Percentiles rank a stretch among this genome's conserved stretches.
Evolutionary conservation across 805 yeast genomes (phyloP).

Genomic region (Ogataea nonfermentans): DNA sequence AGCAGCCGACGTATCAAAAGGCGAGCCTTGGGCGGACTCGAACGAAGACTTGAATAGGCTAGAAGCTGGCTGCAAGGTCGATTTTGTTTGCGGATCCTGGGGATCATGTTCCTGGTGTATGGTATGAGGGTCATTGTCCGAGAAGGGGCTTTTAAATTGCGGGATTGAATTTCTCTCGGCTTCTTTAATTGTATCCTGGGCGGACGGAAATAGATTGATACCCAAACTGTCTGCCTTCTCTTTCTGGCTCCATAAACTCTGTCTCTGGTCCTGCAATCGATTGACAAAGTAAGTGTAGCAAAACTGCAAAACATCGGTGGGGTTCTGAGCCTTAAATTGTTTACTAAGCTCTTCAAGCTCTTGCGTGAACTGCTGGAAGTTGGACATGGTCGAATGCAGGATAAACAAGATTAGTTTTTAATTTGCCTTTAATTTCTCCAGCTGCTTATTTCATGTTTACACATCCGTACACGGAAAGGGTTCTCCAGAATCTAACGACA

Average conservation of each 20-base stretch:
- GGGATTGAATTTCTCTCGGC: constrained; percentile 31
- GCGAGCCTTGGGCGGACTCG: constrained; percentile 26
- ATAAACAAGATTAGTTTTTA: constrained; percentile 1
- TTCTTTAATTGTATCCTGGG: constrained; percentile 19
- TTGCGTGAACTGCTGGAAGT: constrained; percentile 24
- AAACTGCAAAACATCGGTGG: constrained; percentile 69
- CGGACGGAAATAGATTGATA: constrained; percentile 33
- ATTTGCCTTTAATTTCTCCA: constrained; percentile 9
- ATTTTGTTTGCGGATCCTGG: constrained; percentile 21
- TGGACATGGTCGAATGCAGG: constrained; percentile 18
- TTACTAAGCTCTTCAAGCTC: constrained; percentile 65
- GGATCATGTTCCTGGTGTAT: constrained; percentile 35
- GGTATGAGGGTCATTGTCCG: constrained; percentile 63
- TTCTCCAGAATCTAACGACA: not conserved
- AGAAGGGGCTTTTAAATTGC: constrained; percentile 58
- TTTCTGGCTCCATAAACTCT: constrained; percentile 49
- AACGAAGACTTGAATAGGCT: constrained; percentile 16
- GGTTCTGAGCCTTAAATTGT: constrained; percentile 53
- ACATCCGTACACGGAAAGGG: constrained; percentile 8
- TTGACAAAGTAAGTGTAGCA: constrained; percentile 70
- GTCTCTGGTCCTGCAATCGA: constrained; percentile 59
- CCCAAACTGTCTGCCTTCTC: constrained; percentile 50
- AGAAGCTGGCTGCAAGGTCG: constrained; percentile 6
- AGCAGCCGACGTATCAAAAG: constrained; percentile 24
- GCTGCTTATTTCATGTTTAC: constrained; percentile 10